Conservation (phyloP, 2,329 filamentous ascomycete genomes). For the Tolypocladium album region DNA sequence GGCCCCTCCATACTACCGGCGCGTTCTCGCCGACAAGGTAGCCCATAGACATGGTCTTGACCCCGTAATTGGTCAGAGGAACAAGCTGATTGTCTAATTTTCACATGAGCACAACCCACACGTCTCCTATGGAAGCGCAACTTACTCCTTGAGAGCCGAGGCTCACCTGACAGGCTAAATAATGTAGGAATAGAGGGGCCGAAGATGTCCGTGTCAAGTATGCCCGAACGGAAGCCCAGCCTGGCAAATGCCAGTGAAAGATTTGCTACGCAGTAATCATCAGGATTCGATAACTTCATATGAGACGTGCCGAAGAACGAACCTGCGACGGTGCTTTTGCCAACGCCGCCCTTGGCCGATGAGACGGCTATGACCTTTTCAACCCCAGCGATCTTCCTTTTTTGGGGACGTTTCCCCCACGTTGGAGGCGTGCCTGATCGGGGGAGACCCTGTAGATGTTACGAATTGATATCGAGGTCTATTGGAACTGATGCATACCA, state of each 20-base stretch:
- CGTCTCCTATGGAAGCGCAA: conserved; percentile 4
- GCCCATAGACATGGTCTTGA: conserved; percentile 98
- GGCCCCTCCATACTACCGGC: conserved; percentile 86
- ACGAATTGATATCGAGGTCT: neutral
- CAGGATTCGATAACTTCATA: neutral
- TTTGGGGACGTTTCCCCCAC: conserved; percentile 67
- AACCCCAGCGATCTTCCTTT: conserved; percentile 72
- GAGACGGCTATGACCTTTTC: conserved; percentile 92
- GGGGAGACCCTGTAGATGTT: conserved; percentile 60
- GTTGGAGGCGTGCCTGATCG: conserved; percentile 49
- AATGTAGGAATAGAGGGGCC: conserved; percentile 90
- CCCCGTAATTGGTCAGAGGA: conserved; percentile 84
- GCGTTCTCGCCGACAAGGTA: conserved; percentile 73
- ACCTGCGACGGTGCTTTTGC: conserved; percentile 90
- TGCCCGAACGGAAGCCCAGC: conserved; percentile 70
- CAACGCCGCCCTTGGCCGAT: conserved; percentile 95
- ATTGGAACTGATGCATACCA: conserved; percentile 40
- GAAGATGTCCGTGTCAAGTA: conserved; percentile 94
- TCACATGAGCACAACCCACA: conserved; percentile 2
- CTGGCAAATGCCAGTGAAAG: conserved; percentile 79
- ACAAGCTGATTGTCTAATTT: conserved; percentile 63
- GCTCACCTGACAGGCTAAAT: conserved; percentile 70
- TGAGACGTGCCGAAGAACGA: conserved; percentile 9
- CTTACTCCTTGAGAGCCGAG: conserved; percentile 61
- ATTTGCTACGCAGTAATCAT: conserved; percentile 45